Percentiles rank a stretch among this genome's conserved stretches.
phyloP scores from a whole-genome alignment of 495 filamentous ascomycete species.

The Podospora fimiseda region DNA sequence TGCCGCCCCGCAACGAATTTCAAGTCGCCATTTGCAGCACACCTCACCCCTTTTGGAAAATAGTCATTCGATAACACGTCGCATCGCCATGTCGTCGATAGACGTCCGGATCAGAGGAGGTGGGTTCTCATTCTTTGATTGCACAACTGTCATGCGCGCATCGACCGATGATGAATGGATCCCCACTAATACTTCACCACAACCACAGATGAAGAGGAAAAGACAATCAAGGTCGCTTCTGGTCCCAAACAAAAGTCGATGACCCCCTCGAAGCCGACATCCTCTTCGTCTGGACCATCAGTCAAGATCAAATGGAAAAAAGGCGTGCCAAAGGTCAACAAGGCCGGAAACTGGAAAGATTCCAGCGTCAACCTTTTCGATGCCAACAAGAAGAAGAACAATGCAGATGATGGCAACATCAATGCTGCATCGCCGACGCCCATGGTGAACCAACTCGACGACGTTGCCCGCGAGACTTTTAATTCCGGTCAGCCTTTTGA shows the following conservation, averaged over 20 bases:
- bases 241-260: conserved; percentile 45
- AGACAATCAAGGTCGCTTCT: conserved; percentile 51
- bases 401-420: conserved; percentile 25
- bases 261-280: conserved; percentile 15
- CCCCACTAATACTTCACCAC: background rate
- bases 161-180: background rate
- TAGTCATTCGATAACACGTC: conserved; percentile 11
- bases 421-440: conserved; percentile 41
- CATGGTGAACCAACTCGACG: conserved; percentile 67
- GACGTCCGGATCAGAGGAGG: conserved; percentile 30
- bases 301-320: conserved; percentile 67
- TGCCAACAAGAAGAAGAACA: conserved; percentile 44
- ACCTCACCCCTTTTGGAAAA: background rate
- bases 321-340: conserved; percentile 48
- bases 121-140: background rate
- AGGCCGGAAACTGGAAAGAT: conserved; percentile 52
- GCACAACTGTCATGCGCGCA: too few species aligned
- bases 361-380: conserved; percentile 24
- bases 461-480: conserved; percentile 62
- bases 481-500: conserved; percentile 66
- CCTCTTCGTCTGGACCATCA: conserved; percentile 27
- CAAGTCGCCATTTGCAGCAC: background rate
- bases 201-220: conserved; percentile 40
- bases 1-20: too few species aligned
- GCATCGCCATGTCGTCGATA: conserved; percentile 18